A percentile compares a stretch with the other conserved stretches of the same genome.
These are phyloP conservation scores for Auricularia auricula-judae DNA, from an alignment of 768 basidiomycete genomes.

Conservation along the genomic window DNA sequence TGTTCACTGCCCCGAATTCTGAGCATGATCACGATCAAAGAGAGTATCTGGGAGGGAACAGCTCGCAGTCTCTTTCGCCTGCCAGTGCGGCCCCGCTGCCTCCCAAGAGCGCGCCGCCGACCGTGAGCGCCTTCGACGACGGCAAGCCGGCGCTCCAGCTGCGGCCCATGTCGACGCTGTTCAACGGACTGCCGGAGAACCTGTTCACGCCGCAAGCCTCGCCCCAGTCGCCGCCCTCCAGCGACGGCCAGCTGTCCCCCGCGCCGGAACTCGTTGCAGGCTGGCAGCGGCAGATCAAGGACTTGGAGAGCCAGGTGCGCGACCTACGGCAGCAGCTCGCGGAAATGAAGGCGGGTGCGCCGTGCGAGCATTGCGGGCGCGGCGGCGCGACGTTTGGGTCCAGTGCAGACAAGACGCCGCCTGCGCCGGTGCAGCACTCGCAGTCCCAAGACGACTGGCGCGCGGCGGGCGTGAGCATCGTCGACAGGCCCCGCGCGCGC, in stretches of 20 bases:
- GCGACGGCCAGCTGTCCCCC: constrained; percentile 34
- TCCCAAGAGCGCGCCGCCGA: constrained; percentile 57
- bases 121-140: constrained; percentile 45
- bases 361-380: constrained; percentile 55
- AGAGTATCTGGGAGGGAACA: neutral
- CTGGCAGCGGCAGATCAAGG: constrained; percentile 67
- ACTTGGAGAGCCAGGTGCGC: constrained; percentile 61
- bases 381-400: constrained; percentile 17
- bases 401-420: neutral
- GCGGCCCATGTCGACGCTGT: constrained; percentile 65
- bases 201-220: constrained; percentile 20
- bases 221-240: constrained; percentile 27
- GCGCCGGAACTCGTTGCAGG: constrained; percentile 34
- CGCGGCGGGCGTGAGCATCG: neutral
- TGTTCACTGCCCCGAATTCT: neutral
- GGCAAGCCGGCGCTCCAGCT: constrained; percentile 37
- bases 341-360: constrained; percentile 35
- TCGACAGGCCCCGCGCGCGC: neutral
- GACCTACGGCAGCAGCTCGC: constrained; percentile 63
- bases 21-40: neutral
- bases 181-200: constrained; percentile 52
- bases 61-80: neutral
- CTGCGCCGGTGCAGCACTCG: neutral
- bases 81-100: neutral
- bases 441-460: neutral